A percentile compares a stretch with the other conserved stretches of the same genome.
phyloP scores from a whole-genome alignment of 2,329 filamentous ascomycete species.

The Aurifilum marmelostoma region DNA sequence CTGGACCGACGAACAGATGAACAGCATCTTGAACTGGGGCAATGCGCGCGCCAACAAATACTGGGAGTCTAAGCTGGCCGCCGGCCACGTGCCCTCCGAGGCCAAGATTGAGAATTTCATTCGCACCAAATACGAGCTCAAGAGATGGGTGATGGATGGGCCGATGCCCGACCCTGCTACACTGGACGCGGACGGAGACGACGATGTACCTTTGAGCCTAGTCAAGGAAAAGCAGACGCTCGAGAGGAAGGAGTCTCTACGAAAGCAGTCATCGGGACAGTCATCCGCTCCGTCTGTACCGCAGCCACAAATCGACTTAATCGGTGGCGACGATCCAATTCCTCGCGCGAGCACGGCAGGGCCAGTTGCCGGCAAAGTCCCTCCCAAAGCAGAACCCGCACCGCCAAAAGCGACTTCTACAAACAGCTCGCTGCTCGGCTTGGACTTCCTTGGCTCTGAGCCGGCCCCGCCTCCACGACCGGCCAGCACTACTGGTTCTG shows the following conservation, averaged over 20 bases:
- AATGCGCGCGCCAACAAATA: conserved; percentile 98
- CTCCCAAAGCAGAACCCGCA: conserved; percentile 65
- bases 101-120: conserved; percentile 99
- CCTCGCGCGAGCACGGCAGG: conserved; percentile 76
- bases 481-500: conserved; percentile 75
- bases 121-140: conserved; percentile 97
- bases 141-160: conserved; percentile 99
- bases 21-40: conserved; percentile 93
- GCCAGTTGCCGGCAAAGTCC: conserved; percentile 60
- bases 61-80: conserved; percentile 93
- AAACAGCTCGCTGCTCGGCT: conserved; percentile 81
- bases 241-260: conserved; percentile 59
- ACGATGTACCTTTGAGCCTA: conserved; percentile 70
- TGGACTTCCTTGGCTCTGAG: conserved; percentile 86
- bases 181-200: conserved; percentile 81
- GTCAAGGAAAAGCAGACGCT: conserved; percentile 70
- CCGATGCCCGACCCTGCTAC: conserved; percentile 90
- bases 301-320: conserved; percentile 71
- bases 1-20: conserved; percentile 97
- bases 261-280: conserved; percentile 61
- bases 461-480: conserved; percentile 74
- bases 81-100: conserved; percentile 91
- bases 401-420: conserved; percentile 71
- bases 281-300: conserved; percentile 28
- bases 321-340: conserved; percentile 74